These are phyloP conservation scores for Clathrus columnatus DNA, from an alignment of 768 basidiomycete species.

Conservation along the genomic window DNA sequence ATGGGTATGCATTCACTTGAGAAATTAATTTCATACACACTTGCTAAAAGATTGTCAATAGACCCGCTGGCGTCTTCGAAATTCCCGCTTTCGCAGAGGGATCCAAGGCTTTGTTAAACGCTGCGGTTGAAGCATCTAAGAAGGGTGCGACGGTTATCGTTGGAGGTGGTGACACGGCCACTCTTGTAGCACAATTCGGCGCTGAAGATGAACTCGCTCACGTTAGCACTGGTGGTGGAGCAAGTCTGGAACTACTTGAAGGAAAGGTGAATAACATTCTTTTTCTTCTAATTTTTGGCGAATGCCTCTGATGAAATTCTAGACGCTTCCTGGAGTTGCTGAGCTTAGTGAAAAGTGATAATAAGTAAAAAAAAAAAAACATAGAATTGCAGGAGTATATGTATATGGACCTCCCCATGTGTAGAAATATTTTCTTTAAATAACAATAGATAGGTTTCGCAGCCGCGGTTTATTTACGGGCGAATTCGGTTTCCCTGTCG, in stretches of 20 bases:
- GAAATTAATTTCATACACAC: too few species aligned
- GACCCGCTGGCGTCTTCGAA: constrained; percentile 96
- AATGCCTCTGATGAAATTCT: constrained; percentile 5
- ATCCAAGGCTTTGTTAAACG: constrained; percentile 76
- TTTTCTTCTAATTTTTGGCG: too few species aligned
- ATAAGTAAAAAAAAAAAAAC: background rate
- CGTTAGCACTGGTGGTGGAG: constrained; percentile 93
- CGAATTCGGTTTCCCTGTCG: background rate
- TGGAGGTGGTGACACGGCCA: constrained; percentile 95
- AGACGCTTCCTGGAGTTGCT: constrained; percentile 87
- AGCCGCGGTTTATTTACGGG: background rate
- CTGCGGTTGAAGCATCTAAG: constrained; percentile 76
- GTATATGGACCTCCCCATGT: background rate
- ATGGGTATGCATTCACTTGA: constrained; percentile 47
- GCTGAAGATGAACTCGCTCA: constrained; percentile 89
- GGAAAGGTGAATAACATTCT: constrained; percentile 95
- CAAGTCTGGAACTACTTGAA: constrained; percentile 90
- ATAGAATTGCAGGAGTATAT: background rate
- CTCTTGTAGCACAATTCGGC: constrained; percentile 77
- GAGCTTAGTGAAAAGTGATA: constrained; percentile 72
- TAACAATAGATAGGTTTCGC: background rate
- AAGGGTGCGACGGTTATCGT: constrained; percentile 89
- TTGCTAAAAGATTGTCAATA: constrained; percentile 24
- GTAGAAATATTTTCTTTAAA: background rate
- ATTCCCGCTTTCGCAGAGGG: constrained; percentile 86